phyloP scores from a whole-genome alignment of 2,329 filamentous ascomycete species.

The Phialocephala subalpina region DNA sequence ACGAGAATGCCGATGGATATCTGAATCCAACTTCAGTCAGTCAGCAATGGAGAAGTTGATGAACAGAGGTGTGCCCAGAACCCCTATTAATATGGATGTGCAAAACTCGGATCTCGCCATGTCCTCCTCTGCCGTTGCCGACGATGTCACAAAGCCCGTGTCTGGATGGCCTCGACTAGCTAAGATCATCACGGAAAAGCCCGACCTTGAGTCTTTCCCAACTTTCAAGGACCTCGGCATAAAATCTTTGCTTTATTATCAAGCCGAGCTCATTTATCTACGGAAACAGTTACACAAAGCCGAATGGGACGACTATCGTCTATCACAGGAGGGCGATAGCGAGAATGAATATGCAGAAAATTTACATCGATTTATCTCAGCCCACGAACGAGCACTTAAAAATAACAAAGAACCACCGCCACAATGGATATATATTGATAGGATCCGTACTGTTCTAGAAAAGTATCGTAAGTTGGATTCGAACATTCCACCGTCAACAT shows the following conservation, averaged over 20 bases:
- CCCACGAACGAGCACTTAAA: too few relatives aligned
- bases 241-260: conserved; percentile 33
- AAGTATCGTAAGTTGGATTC: background rate
- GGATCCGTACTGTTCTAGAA: background rate
- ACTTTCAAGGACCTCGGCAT: conserved; percentile 29
- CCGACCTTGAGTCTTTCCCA: conserved; percentile 21
- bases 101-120: too few relatives aligned
- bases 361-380: too few relatives aligned
- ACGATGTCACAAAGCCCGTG: background rate
- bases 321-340: background rate
- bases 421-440: background rate
- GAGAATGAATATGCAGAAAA: background rate
- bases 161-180: background rate
- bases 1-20: too few relatives aligned
- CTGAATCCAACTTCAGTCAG: too few relatives aligned
- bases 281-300: background rate
- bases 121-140: too few relatives aligned
- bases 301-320: background rate
- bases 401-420: too few relatives aligned
- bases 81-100: too few relatives aligned
- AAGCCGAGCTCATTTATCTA: conserved; percentile 24
- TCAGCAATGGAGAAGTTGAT: too few relatives aligned
- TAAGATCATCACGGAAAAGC: background rate
- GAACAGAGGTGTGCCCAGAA: too few relatives aligned
- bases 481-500: background rate